Conservation (phyloP, 1,284 basidiomycete species). For the Trichosporon ovoides region DNA sequence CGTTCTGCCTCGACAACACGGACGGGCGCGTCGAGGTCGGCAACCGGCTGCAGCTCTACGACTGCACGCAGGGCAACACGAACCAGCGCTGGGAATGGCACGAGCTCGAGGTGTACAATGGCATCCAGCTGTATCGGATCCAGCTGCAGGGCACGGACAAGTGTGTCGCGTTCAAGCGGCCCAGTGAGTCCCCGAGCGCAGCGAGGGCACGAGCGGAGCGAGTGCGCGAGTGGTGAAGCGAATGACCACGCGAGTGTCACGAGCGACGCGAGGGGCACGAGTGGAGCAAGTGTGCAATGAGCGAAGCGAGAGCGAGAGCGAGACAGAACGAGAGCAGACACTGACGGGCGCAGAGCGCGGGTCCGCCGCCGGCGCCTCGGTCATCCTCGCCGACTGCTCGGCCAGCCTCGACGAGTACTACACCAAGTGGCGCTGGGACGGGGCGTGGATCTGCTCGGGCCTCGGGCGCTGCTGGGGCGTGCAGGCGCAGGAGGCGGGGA, state of each 20-base stretch:
- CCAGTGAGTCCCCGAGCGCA: neutral
- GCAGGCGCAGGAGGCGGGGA: neutral
- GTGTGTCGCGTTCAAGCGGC: neutral
- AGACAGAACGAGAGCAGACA: too few relatives aligned
- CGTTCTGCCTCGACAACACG: conserved; percentile 3
- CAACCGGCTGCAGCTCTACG: neutral
- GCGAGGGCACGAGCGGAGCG: neutral
- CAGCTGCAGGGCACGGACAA: neutral
- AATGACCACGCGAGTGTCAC: too few relatives aligned
- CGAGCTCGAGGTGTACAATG: neutral
- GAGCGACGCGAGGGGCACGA: neutral
- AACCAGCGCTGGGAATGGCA: conserved; percentile 2
- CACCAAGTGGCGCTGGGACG: conserved; percentile 1
- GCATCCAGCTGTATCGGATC: neutral
- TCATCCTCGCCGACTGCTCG: neutral
- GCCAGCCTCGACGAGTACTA: neutral
- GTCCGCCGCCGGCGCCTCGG: neutral
- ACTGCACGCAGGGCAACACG: neutral
- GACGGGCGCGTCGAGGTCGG: neutral
- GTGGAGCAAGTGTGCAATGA: neutral
- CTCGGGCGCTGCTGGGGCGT: neutral
- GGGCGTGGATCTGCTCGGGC: neutral
- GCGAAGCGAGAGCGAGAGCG: too few relatives aligned
- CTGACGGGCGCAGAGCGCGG: neutral
- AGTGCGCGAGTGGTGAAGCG: too few relatives aligned